These are phyloP conservation scores for Grigorovia transvaalensis DNA, from an alignment of 805 yeast species.

Conservation along the genomic window DNA sequence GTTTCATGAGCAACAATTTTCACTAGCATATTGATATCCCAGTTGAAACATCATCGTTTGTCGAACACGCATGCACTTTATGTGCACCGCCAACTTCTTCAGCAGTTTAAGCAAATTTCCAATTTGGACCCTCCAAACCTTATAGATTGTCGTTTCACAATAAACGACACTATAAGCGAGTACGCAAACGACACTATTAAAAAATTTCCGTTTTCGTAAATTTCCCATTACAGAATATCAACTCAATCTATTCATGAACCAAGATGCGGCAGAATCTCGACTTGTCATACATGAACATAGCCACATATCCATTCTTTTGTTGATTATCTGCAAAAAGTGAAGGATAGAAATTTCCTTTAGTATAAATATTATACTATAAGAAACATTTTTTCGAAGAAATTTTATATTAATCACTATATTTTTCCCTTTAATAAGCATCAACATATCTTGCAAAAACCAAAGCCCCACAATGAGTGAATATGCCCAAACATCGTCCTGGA, in stretches of 20 bases:
- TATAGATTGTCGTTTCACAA: too few relatives aligned
- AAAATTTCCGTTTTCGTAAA: background rate
- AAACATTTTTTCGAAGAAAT: background rate
- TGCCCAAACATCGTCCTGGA: conserved; percentile 58
- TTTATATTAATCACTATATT: too few relatives aligned
- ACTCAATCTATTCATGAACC: background rate
- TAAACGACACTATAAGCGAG: background rate
- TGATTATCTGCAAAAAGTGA: background rate
- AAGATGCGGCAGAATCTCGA: background rate
- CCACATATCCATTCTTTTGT: background rate
- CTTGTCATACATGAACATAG: background rate
- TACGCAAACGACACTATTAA: background rate
- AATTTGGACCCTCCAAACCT: too few relatives aligned
- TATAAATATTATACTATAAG: background rate
- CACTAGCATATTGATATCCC: too few relatives aligned
- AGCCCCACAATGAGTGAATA: conserved; percentile 18
- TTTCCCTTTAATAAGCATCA: background rate
- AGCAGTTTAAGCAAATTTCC: too few relatives aligned
- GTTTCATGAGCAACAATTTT: too few relatives aligned
- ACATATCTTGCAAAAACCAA: conserved; percentile 3
- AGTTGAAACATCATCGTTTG: too few relatives aligned
- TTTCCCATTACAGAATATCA: background rate
- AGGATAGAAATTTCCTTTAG: too few relatives aligned
- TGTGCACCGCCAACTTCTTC: too few relatives aligned
- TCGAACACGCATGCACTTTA: too few relatives aligned